A percentile compares a stretch with the other conserved stretches of the same genome.
Conservation (phyloP, 2,329 filamentous ascomycete genomes). For the Pseudogymnoascus sp. region DNA sequence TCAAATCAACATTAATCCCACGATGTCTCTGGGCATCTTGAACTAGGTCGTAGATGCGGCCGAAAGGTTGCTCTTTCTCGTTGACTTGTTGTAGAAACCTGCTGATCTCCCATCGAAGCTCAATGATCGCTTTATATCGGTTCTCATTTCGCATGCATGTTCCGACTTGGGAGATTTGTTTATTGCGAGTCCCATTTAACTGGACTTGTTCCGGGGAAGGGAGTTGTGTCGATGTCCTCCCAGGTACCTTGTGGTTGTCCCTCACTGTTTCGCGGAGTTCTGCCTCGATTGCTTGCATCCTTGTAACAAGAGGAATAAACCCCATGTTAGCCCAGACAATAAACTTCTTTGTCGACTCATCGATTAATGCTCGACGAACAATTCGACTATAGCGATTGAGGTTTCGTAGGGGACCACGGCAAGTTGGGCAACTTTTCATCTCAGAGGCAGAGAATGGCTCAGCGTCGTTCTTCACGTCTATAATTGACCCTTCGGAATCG, state of each 20-base stretch:
- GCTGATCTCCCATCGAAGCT: conserved; percentile 25
- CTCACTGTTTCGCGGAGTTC: conserved; percentile 13
- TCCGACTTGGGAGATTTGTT: conserved; percentile 21
- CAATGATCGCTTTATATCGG: conserved; percentile 21
- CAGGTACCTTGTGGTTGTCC: conserved; percentile 11
- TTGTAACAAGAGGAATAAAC: conserved; percentile 19
- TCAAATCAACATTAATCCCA: conserved; percentile 19
- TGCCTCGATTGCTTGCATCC: conserved; percentile 21
- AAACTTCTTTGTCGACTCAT: conserved; percentile 58
- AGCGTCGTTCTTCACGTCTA: conserved; percentile 29
- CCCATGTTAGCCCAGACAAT: conserved; percentile 41
- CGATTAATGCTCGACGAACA: conserved; percentile 49
- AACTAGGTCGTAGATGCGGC: conserved; percentile 29
- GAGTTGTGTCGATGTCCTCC: conserved; percentile 14
- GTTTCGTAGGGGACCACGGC: conserved; percentile 48
- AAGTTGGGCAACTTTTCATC: conserved; percentile 48
- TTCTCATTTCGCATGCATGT: conserved; percentile 19
- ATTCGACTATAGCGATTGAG: conserved; percentile 55
- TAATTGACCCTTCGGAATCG: conserved; percentile 29
- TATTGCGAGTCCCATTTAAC: conserved; percentile 16
- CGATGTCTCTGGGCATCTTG: conserved; percentile 25
- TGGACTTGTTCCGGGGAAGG: conserved; percentile 13
- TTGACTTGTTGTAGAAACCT: conserved; percentile 28
- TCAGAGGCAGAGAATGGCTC: conserved; percentile 42
- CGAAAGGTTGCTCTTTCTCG: conserved; percentile 32